phyloP scores from a whole-genome alignment of 371 early-diverging fungal genomes.

The Zychaea mexicana region DNA sequence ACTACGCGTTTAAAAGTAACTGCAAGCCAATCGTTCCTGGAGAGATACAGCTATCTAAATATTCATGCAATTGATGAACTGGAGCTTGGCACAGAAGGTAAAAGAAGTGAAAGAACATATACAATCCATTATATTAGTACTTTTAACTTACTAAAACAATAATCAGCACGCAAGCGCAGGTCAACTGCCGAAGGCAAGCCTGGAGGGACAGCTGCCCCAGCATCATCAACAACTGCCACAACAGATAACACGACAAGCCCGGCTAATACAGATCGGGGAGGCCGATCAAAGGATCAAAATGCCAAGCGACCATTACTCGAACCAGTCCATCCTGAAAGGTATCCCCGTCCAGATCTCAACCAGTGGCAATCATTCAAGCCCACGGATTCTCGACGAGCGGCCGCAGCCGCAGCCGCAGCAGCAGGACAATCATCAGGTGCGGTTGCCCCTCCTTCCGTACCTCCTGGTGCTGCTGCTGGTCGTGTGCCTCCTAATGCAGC shows the following conservation, averaged over 20 bases:
- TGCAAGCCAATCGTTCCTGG: slow-evolving; percentile 47
- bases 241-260: slow-evolving; percentile 19
- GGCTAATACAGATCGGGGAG: slow-evolving; percentile 9
- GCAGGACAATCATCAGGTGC: slow-evolving; percentile 4
- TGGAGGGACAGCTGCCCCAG: slow-evolving; percentile 12
- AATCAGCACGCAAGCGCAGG: slow-evolving; percentile 15
- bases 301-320: slow-evolving; percentile 58
- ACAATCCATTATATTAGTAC: not conserved
- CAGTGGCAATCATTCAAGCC: slow-evolving; percentile 76
- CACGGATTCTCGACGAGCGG: slow-evolving; percentile 38
- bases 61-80: slow-evolving; percentile 58
- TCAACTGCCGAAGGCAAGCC: slow-evolving; percentile 2
- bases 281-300: slow-evolving; percentile 12
- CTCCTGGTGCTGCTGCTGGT: not conserved
- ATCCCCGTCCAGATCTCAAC: slow-evolving; percentile 78
- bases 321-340: slow-evolving; percentile 72
- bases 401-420: not conserved
- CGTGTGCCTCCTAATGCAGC: not conserved
- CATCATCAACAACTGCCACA: slow-evolving; percentile 2
- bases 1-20: not conserved
- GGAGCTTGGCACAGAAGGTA: slow-evolving; percentile 57
- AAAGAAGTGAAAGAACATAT: not conserved
- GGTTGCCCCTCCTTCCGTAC: slow-evolving; percentile 1
- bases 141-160: not conserved
- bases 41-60: slow-evolving; percentile 69